Percentiles rank a stretch among this genome's conserved stretches.
phyloP scores from a whole-genome alignment of 306 rosid genomes.

The Alnus rubra region DNA sequence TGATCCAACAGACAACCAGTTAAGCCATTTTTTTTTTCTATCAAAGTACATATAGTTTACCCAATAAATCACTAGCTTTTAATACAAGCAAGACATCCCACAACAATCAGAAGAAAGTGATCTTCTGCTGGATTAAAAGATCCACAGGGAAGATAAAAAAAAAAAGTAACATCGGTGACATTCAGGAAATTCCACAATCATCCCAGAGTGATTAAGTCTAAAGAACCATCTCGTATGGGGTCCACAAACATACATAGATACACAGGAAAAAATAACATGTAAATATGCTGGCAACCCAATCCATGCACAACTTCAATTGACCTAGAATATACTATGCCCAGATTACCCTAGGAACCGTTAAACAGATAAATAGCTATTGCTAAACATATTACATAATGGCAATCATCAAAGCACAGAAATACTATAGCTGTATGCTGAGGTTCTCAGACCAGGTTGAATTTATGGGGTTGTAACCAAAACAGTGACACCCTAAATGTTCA shows the following conservation, averaged over 20 bases:
- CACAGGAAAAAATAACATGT: background rate
- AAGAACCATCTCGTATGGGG: background rate
- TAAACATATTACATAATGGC: background rate
- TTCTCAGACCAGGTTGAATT: background rate
- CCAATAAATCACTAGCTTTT: background rate
- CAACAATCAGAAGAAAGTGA: background rate
- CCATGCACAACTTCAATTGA: background rate
- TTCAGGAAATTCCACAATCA: background rate
- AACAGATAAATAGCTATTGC: background rate
- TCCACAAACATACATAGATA: background rate
- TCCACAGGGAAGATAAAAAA: no score
- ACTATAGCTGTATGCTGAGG: background rate
- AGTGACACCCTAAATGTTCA: constrained; percentile 1
- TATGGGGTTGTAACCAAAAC: background rate
- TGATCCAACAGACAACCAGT: constrained; percentile 4
- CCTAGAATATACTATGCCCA: background rate
- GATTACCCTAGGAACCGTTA: background rate
- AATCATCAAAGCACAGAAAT: background rate
- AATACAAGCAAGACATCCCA: background rate
- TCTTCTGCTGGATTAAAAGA: background rate
- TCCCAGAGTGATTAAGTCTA: background rate
- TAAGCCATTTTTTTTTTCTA: background rate
- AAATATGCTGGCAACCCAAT: background rate
- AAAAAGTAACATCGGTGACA: background rate
- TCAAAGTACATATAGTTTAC: background rate